Base-by-base conservation (phyloP, 73 alveolate genomes). In the Strombidium stylifer region DNA sequence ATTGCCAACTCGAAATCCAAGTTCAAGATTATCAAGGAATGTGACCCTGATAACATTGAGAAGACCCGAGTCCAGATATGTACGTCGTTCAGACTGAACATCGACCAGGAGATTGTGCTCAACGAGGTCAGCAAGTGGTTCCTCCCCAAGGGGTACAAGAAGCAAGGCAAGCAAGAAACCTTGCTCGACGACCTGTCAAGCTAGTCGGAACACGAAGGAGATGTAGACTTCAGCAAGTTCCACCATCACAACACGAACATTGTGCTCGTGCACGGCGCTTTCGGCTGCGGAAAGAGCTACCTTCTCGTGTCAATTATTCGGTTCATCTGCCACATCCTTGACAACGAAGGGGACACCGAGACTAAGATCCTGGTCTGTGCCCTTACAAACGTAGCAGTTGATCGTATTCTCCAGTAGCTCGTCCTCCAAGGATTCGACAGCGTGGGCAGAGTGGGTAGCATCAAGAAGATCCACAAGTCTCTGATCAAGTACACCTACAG, bases 271-370 rank as follows among this genome's bases (percentile, higher is more conserved):
- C 89, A 78, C 39, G 89, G 89, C 0, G 89, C 89, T 20, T 78
- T 78, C 37, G 89, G 89, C 44, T 78, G 89, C 18, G 89, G 89
- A 1, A 78, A 78, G 45, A 67, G 83, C 14, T 78, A 78, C 32
- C 39, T 78, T 18, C 46, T 78, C 25, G 89, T 78, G 37, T 82
- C 89, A 5, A 55, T 78, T 0, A 78, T 78, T 18, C 30, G 58
- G 26, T 59, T 78, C 26, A 67, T 78, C 20, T 55, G 62, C 40
- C 40, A 71, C 3, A 7, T 78, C 18, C 79, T 78, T 8, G 89
- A 78, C 53, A 30, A 54, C 2, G 37, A 67, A 11, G 89, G 89
- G 2, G 83, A 78, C 32, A 49, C 37, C 11, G 68, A 78, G 20
- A 67, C 69, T 0, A 36, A 56, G 45, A 78, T 78, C 4, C 36